These are phyloP conservation scores for Colletotrichum endophyticum DNA, from an alignment of 2,329 filamentous ascomycete species.

Conservation along the genomic window DNA sequence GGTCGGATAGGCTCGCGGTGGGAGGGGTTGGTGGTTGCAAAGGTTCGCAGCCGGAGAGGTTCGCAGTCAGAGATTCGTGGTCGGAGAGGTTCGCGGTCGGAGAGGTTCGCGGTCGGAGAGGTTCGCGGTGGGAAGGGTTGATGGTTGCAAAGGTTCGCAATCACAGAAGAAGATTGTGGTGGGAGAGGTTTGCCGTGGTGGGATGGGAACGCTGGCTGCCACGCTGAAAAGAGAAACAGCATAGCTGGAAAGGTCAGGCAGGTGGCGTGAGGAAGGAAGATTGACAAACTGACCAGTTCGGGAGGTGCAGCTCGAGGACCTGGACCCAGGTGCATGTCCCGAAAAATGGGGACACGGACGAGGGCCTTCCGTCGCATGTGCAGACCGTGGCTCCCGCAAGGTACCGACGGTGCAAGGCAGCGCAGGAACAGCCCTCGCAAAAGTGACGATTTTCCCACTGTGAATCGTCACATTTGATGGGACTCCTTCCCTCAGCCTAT, in stretches of 20 bases:
- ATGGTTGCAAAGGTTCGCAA: background rate
- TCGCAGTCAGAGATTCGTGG: background rate
- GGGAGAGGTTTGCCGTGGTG: background rate
- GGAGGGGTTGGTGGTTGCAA: no score
- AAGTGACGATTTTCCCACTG: background rate
- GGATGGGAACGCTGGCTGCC: background rate
- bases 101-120: background rate
- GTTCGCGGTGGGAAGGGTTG: background rate
- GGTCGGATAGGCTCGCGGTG: fast-evolving
- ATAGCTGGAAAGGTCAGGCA: background rate
- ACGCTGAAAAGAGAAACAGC: background rate
- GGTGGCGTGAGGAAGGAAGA: background rate
- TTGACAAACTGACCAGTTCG: background rate
- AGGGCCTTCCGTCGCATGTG: no score
- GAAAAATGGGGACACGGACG: no score
- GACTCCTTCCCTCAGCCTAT: background rate
- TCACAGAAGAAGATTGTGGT: background rate
- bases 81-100: background rate
- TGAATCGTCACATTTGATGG: background rate
- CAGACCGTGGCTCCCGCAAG: no score
- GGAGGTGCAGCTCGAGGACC: background rate
- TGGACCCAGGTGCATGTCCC: background rate
- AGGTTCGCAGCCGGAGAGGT: background rate
- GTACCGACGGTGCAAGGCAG: no score
- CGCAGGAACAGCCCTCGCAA: background rate